Evolutionary conservation across 1,284 basidiomycete species (phyloP).

Genomic region (Wolfiporia cocos): DNA sequence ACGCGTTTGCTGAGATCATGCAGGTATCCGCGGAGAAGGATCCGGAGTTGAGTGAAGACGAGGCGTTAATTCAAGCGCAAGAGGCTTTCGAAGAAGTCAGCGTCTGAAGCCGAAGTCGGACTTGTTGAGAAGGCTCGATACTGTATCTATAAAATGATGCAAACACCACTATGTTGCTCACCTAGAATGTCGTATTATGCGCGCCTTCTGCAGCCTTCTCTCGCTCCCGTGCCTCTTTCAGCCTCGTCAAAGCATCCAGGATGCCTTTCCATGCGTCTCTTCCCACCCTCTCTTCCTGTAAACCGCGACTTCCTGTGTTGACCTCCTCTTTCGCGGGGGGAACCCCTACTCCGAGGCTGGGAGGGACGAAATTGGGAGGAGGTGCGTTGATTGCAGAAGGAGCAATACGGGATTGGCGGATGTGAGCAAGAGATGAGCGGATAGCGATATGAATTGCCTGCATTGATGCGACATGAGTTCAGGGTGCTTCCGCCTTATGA

Average conservation of each 20-base stretch:
- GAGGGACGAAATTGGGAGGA: slow-evolving; percentile 61
- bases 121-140: slow-evolving; percentile 1
- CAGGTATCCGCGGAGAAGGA: slow-evolving; percentile 47
- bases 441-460: slow-evolving; percentile 70
- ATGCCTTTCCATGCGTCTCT: slow-evolving; percentile 74
- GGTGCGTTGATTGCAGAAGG: slow-evolving; percentile 78
- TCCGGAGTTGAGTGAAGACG: slow-evolving; percentile 40
- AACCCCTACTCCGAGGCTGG: slow-evolving; percentile 70
- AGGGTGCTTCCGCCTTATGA: neutral
- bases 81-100: slow-evolving; percentile 42
- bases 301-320: slow-evolving; percentile 36
- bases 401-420: slow-evolving; percentile 75
- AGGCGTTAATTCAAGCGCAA: slow-evolving; percentile 55
- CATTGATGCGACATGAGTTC: neutral
- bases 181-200: slow-evolving; percentile 1
- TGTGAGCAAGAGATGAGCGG: slow-evolving; percentile 72
- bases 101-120: slow-evolving; percentile 14
- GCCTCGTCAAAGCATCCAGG: slow-evolving; percentile 53
- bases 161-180: slow-evolving; percentile 2
- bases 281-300: slow-evolving; percentile 72
- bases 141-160: slow-evolving; percentile 14
- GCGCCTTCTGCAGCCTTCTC: slow-evolving; percentile 9
- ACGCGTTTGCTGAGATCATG: neutral
- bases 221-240: slow-evolving; percentile 41
- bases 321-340: slow-evolving; percentile 32